Percentiles rank a stretch among this genome's conserved stretches.
Evolutionary conservation across 2,329 filamentous ascomycete genomes (phyloP).

Genomic region (Fusarium foetens): DNA sequence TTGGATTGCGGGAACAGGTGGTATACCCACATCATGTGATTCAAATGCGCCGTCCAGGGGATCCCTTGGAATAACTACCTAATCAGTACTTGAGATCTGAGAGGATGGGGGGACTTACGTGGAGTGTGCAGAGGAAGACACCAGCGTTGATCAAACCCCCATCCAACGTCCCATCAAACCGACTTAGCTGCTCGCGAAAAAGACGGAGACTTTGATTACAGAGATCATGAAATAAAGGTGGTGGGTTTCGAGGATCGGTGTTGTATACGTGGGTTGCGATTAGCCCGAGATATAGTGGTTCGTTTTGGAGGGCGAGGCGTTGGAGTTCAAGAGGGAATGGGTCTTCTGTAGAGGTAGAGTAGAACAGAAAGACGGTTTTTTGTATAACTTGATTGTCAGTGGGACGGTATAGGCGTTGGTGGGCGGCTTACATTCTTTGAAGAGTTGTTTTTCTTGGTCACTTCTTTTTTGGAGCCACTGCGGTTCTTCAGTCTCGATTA

Average conservation of each 20-base stretch:
- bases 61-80: slow-evolving; percentile 25
- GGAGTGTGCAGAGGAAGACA: slow-evolving; percentile 24
- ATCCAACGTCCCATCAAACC: slow-evolving; percentile 4
- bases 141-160: slow-evolving; percentile 14
- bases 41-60: slow-evolving; percentile 24
- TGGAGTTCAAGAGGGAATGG: slow-evolving; percentile 6
- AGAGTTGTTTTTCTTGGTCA: neutral
- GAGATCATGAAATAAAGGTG: slow-evolving; percentile 7
- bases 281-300: slow-evolving; percentile 18
- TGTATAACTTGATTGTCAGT: neutral
- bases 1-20: slow-evolving; percentile 12
- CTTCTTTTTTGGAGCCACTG: neutral
- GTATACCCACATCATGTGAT: slow-evolving; percentile 34
- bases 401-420: accelerated
- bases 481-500: neutral
- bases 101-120: slow-evolving; percentile 4
- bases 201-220: slow-evolving; percentile 24
- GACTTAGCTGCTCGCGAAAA: slow-evolving; percentile 16
- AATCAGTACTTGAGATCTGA: too few relatives aligned
- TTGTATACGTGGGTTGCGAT: slow-evolving; percentile 28
- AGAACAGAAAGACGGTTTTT: slow-evolving; percentile 20
- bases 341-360: slow-evolving; percentile 24
- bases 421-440: neutral
- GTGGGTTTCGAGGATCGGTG: slow-evolving; percentile 5
- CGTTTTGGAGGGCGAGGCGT: neutral